phyloP scores from a whole-genome alignment of 257 asterid species.

The Apocynum venetum region DNA sequence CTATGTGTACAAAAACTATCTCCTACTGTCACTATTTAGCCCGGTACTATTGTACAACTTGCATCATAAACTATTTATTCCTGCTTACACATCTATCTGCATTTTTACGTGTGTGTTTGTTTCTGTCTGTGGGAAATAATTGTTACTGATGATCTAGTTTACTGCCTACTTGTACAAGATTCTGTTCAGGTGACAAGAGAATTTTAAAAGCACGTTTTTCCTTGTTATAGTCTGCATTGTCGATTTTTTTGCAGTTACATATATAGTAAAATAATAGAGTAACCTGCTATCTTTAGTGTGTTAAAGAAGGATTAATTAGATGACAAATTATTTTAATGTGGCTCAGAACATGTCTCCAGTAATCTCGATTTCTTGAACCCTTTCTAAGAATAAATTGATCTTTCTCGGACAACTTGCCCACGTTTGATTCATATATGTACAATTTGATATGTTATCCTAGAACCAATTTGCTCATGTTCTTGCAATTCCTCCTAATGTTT shows the following conservation, averaged over 20 bases:
- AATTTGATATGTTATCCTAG: not conserved
- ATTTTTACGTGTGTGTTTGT: not conserved
- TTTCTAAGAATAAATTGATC: not conserved
- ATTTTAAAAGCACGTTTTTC: not conserved
- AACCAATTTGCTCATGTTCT: constrained; percentile 8
- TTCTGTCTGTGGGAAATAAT: not conserved
- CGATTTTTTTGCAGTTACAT: not conserved
- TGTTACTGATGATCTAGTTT: not conserved
- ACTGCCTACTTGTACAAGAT: not conserved
- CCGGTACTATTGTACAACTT: too few relatives aligned
- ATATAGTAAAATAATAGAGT: not conserved
- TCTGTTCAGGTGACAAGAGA: not conserved
- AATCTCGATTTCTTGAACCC: not conserved
- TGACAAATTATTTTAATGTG: not conserved
- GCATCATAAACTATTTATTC: too few relatives aligned
- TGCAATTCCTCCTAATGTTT: not conserved
- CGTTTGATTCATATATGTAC: not conserved
- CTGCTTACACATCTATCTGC: not conserved
- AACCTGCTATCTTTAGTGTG: not conserved
- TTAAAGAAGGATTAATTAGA: not conserved
- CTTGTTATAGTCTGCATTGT: not conserved
- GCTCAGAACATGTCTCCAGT: not conserved
- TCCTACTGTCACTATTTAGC: too few relatives aligned
- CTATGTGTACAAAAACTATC: not conserved
- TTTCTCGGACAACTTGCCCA: constrained; percentile 8